Evolutionary conservation across 306 rosid genomes (phyloP).

Genomic region (Vigna nakashimae): DNA sequence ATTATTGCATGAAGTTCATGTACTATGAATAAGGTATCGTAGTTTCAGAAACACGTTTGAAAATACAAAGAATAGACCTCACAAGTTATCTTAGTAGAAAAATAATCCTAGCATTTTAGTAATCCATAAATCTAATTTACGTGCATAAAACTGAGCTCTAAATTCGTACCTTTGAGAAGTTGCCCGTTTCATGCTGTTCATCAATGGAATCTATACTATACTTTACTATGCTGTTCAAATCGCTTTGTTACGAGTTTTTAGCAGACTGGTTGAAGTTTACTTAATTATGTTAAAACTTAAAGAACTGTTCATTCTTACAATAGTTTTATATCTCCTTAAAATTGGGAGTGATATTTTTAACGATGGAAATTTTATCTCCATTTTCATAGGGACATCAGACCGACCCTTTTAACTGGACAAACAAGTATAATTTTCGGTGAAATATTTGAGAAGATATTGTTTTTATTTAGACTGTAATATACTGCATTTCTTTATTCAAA

Average conservation of each 20-base stretch:
- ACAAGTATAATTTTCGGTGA: not conserved
- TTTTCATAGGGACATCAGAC: not conserved
- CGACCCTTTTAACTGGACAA: not conserved
- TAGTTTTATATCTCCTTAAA: not conserved
- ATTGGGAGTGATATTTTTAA: not conserved
- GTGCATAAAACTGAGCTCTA: not conserved
- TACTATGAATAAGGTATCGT: not conserved
- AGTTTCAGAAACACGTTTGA: not conserved
- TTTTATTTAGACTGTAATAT: not conserved
- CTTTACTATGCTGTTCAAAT: not conserved
- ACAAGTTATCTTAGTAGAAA: not conserved
- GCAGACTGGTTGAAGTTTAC: not conserved
- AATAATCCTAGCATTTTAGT: not conserved
- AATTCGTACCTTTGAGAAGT: not conserved
- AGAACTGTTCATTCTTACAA: not conserved
- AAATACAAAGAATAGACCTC: not conserved
- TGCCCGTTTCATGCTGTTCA: not conserved
- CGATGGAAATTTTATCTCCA: not conserved
- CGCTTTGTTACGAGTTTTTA: not conserved
- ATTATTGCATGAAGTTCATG: conserved; percentile 28
- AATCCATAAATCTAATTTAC: not conserved
- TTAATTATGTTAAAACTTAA: not conserved
- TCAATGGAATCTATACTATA: not conserved
- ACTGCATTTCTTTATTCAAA: not conserved
- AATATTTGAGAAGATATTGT: not conserved